Base-by-base conservation (phyloP, 148 eudicot species). In the Chenopodium quinoa region DNA sequence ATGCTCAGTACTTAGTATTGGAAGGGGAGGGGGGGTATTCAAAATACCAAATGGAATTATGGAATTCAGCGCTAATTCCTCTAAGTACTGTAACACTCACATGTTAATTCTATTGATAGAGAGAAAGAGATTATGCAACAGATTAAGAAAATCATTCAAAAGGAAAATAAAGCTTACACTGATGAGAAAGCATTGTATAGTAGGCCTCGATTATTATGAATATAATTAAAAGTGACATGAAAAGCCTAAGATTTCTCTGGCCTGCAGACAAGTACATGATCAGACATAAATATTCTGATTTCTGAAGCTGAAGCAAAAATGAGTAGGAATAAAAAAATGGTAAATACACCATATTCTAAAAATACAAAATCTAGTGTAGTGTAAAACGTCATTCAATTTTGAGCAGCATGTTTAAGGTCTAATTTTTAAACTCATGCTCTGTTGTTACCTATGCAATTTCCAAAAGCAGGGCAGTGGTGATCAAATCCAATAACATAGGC, bases 401-500 rank as follows among this genome's bases (percentile, higher is more conserved):
- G 40, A 78, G 74, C 48, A 67, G 27, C 20, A 60, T 50, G 40
- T 74, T 75, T 20, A 37, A 32, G 10, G 9, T 16, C 2, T 68
- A 74, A 71, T 23, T 37, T 80, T 27, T 7, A 83, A 71, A 31
- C n/a, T 75, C 63, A 79, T 32, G 60, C 77, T 70, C 32, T 82
- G 52, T 31, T 71, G 48, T 83, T 88, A 94, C 98, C 98, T 83
- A 94, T 90, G 81, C 98, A 94, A 86, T 92, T 94, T 63, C 97
- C 98, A 81, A 94, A 92, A 71, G 94, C 97, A 64, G 98, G 94
- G 83, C 98, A 94, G 69, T 94, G 98, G 82, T 94, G 98, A 88
- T 94, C 98, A 83, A 91, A 91, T 82, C 93, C 91, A 80, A 85
- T 84, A 79, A 94, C 88, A 91, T 89, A 90, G 64, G 79, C 87